Evolutionary conservation across 345 rosid species (phyloP).

Genomic region (Citrus mangshanensis): DNA sequence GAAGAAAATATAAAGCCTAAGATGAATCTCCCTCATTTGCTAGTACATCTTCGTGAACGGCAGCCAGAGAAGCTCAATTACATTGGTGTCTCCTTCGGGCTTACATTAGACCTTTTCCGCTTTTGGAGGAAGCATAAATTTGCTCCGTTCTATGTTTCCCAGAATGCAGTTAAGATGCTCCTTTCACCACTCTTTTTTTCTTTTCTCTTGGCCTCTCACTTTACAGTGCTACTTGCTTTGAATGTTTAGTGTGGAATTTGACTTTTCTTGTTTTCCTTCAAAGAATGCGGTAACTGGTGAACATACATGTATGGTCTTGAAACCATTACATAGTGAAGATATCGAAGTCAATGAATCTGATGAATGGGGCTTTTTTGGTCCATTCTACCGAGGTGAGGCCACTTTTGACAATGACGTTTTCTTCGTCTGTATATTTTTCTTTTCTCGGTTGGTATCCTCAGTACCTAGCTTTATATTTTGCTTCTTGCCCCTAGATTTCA

Average conservation of each 20-base stretch:
- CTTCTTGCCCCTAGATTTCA: conserved; percentile 57
- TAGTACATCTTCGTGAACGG: conserved; percentile 74
- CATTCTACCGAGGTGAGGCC: conserved; percentile 74
- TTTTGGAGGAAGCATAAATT: conserved; percentile 93
- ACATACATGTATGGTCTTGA: conserved; percentile 87
- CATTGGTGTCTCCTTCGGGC: conserved; percentile 96
- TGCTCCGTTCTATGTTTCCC: conserved; percentile 88
- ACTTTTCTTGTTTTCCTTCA: conserved; percentile 10
- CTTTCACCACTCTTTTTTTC: not conserved
- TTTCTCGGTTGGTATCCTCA: not conserved
- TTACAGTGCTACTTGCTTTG: not conserved
- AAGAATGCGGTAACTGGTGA: conserved; percentile 94
- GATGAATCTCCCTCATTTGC: conserved; percentile 78
- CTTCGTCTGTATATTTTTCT: not conserved
- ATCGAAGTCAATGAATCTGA: conserved; percentile 57
- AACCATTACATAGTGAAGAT: conserved; percentile 68
- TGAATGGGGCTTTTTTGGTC: conserved; percentile 87
- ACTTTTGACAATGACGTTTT: not conserved
- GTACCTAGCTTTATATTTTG: conserved; percentile 10
- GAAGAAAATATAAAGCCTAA: conserved; percentile 85
- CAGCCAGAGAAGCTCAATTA: conserved; percentile 85
- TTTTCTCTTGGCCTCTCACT: not conserved
- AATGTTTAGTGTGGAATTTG: conserved; percentile 10
- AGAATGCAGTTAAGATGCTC: conserved; percentile 70
- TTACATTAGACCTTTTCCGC: conserved; percentile 88